Percentiles rank a stretch among this genome's conserved stretches.
Evolutionary conservation across 2,329 filamentous ascomycete species (phyloP).

Genomic region (Aureobasidium sp.): DNA sequence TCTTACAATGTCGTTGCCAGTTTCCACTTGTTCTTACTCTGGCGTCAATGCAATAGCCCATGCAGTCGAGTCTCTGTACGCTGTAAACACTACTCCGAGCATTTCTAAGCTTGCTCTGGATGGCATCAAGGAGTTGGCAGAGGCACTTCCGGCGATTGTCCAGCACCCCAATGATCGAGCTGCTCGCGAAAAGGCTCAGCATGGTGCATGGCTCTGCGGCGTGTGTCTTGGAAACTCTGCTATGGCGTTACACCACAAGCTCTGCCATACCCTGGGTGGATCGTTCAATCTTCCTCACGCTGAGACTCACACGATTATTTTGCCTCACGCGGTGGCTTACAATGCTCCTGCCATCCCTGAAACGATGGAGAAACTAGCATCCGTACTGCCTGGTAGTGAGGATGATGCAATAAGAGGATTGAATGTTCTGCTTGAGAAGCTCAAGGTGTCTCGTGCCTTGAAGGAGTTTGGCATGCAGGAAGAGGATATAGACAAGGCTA

Average conservation of each 20-base stretch:
- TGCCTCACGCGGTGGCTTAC: conserved; percentile 58
- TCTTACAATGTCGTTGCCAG: conserved; percentile 53
- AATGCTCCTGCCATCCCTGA: conserved; percentile 51
- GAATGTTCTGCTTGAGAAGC: conserved; percentile 48
- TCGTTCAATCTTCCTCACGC: conserved; percentile 58
- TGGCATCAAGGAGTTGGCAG: conserved; percentile 48
- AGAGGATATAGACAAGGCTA: conserved; percentile 53
- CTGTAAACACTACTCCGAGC: conserved; percentile 51
- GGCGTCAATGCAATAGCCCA: conserved; percentile 62
- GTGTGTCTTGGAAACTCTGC: conserved; percentile 52
- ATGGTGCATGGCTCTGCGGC: conserved; percentile 60
- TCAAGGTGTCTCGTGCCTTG: conserved; percentile 48
- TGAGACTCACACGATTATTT: conserved; percentile 57
- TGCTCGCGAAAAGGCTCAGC: conserved; percentile 39
- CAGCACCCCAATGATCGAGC: conserved; percentile 31
- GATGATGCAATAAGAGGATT: conserved; percentile 53
- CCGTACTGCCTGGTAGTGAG: conserved; percentile 48
- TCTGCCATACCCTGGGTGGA: conserved; percentile 59
- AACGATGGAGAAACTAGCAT: conserved; percentile 47
- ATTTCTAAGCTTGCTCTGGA: conserved; percentile 53
- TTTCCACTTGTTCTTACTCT: conserved; percentile 48
- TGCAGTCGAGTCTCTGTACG: conserved; percentile 59
- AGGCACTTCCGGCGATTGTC: conserved; percentile 48
- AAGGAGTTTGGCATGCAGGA: conserved; percentile 54
- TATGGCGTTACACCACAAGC: conserved; percentile 62